Evolutionary conservation across 306 rosid genomes (phyloP).

Genomic region (Vigna mungo): DNA sequence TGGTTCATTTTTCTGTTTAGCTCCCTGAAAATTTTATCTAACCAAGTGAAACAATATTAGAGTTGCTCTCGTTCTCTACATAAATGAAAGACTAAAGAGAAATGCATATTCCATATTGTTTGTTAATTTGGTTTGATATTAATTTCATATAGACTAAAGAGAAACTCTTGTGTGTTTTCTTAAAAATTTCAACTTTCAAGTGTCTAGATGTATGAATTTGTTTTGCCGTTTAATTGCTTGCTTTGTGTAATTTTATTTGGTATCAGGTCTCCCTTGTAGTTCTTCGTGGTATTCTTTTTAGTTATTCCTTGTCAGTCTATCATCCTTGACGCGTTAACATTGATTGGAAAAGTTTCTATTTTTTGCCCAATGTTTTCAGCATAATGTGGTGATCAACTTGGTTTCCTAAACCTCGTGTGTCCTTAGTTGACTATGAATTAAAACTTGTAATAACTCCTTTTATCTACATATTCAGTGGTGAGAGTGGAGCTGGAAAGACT

Average conservation of each 20-base stretch:
- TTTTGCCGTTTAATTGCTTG: not conserved
- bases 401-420: conserved; percentile 3
- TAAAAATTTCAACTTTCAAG: conserved; percentile 6
- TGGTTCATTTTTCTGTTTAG: conserved; percentile 22
- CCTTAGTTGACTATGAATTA: conserved; percentile 24
- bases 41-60: not conserved
- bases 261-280: not conserved
- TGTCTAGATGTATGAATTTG: not conserved
- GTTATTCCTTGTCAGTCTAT: not conserved
- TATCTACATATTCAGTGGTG: conserved; percentile 68
- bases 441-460: conserved; percentile 21
- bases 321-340: not conserved
- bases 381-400: conserved; percentile 23
- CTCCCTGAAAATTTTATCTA: not conserved
- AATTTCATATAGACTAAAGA: not conserved
- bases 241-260: not conserved
- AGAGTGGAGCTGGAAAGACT: conserved; percentile 99
- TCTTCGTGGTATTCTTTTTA: not conserved
- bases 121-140: not conserved
- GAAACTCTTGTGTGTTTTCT: not conserved
- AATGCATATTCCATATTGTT: not conserved
- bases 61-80: not conserved
- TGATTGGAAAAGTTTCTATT: conserved; percentile 17
- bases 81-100: not conserved
- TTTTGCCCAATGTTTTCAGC: conserved; percentile 21